Evolutionary conservation across 2,329 filamentous ascomycete species (phyloP), one percentile per base, ranked within the genome.

Genomic region (Bipolaris oryzae): DNA sequence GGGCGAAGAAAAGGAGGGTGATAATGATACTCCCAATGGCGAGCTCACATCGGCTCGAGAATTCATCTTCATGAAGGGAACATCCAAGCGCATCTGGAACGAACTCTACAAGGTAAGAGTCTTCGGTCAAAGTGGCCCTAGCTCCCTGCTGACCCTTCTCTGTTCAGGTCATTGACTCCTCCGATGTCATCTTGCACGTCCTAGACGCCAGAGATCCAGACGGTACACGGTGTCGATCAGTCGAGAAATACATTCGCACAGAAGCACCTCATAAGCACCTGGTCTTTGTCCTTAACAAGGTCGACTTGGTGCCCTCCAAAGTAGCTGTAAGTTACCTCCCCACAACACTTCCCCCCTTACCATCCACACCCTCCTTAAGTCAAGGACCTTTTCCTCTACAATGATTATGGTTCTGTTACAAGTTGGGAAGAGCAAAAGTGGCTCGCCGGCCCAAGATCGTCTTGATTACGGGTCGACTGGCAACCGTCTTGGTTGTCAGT

Each of bases 181-280:
- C 90, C 9, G 95, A 99, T 77, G 94, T 99, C 34, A 87, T 99
- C 43, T 89, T 99, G n/a, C 95, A 73, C 41, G 69, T 73, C 18
- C 57, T 73, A 11, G 70, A 73, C 15, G 70, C 70, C 18, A 60
- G 70, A 15, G 70, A 73, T 39, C 70, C 70, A 7, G 61, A 71
- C 16, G 95, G 95, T 33, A 98, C 95, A 15, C 85, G 95, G 53
- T 99, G 95, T 80, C 85, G 88, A 28, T 91, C 90, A 68, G 88
- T 96, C 21, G 91, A 99, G 75, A 96, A 97, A 74, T 98, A 97
- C 74, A 88, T 99, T 46, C 87, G 86, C 60, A 90, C 95, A 63
- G 95, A 99, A 73, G 94, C 93, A 15, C 92, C 93, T 7, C 95
- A 99, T 78, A 99, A 99, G 81, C 94, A 98, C 76, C 81, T 99